A percentile compares a stretch with the other conserved stretches of the same genome.
phyloP scores from a whole-genome alignment of 164 flowering plant species.

The Santalum album region DNA sequence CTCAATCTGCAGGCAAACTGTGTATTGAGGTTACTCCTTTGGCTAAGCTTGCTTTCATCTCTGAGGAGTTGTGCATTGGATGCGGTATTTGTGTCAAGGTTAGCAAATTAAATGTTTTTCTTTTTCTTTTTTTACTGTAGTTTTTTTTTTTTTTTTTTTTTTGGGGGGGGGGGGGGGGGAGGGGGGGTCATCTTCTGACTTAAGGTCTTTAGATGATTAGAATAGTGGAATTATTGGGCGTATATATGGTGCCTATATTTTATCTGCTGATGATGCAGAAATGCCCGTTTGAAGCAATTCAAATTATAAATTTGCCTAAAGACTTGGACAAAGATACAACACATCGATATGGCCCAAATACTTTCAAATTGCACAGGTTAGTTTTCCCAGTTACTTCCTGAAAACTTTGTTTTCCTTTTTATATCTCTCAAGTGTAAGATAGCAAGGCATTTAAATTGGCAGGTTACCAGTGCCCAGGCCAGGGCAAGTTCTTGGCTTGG shows the following conservation, averaged over 20 bases:
- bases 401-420: background rate
- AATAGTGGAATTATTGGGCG: no score
- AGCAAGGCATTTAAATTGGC: slow-evolving; percentile 4
- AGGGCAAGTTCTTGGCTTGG: slow-evolving; percentile 96
- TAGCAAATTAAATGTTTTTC: slow-evolving; percentile 9
- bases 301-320: slow-evolving; percentile 88
- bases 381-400: background rate
- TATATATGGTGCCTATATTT: no score
- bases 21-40: slow-evolving; percentile 84
- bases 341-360: slow-evolving; percentile 94
- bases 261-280: slow-evolving; percentile 55
- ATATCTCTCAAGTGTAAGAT: slow-evolving; percentile 1
- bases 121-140: background rate
- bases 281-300: slow-evolving; percentile 96
- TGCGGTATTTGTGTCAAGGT: slow-evolving; percentile 99
- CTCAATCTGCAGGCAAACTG: slow-evolving; percentile 52
- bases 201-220: no score
- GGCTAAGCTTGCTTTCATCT: slow-evolving; percentile 77
- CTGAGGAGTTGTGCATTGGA: slow-evolving; percentile 95
- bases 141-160: background rate
- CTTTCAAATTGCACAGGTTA: slow-evolving; percentile 93
- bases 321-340: slow-evolving; percentile 95
- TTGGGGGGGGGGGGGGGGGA: no score
- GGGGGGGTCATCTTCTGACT: no score
- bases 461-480: slow-evolving; percentile 99